A percentile compares a stretch with the other conserved stretches of the same genome.
Evolutionary conservation across 208 protist species (phyloP).

Genomic region (Naegleria gruberi): DNA sequence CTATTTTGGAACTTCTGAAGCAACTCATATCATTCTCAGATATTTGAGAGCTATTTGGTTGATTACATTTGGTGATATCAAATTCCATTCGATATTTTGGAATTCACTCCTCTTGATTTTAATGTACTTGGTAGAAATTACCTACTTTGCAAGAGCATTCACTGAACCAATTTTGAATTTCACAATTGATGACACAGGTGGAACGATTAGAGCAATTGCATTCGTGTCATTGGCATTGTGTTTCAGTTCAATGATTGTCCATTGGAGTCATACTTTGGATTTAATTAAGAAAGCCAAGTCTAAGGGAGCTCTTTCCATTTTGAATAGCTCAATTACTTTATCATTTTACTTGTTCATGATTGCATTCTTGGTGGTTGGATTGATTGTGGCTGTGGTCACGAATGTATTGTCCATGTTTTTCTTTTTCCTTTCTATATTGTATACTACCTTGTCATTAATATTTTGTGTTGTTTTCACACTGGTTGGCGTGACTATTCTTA

Average conservation of each 20-base stretch:
- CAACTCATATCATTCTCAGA: background rate
- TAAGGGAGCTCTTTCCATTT: background rate
- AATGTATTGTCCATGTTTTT: background rate
- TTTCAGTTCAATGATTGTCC: background rate
- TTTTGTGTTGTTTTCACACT: background rate
- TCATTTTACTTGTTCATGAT: background rate
- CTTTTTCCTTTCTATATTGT: background rate
- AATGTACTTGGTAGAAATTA: background rate
- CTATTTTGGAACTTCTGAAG: background rate
- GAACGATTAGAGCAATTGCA: background rate
- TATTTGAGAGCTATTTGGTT: background rate
- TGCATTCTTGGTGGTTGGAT: background rate
- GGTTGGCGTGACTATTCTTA: background rate
- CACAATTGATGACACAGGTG: background rate
- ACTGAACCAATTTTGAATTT: background rate
- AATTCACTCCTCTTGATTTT: background rate
- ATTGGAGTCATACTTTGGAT: background rate
- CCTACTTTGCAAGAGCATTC: background rate
- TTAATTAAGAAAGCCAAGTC: background rate
- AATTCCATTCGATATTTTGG: background rate
- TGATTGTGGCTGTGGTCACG: background rate
- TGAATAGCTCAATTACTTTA: background rate
- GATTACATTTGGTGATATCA: background rate
- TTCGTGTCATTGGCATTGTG: background rate
- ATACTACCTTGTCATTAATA: background rate